Evolutionary conservation across 148 eudicot species (phyloP).

Genomic region (Silene latifolia): DNA sequence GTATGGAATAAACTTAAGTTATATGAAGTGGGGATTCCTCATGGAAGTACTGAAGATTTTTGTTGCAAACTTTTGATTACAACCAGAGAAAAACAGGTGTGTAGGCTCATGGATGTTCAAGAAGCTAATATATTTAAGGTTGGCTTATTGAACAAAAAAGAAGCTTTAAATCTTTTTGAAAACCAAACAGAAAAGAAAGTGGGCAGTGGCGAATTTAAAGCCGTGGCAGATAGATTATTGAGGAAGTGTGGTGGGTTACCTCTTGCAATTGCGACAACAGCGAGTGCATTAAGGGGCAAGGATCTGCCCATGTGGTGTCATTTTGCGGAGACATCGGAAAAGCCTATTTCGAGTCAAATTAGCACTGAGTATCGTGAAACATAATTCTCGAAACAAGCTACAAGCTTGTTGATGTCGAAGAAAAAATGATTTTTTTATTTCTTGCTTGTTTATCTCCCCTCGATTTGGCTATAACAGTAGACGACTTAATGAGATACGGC

Average conservation of each 20-base stretch:
- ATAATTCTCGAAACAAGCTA: background rate
- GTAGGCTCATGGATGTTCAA: background rate
- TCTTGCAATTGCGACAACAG: background rate
- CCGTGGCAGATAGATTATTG: background rate
- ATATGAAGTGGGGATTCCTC: slow-evolving; percentile 14
- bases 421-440: background rate
- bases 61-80: background rate
- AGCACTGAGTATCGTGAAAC: background rate
- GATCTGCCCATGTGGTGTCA: slow-evolving; percentile 7
- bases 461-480: background rate
- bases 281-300: background rate
- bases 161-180: background rate
- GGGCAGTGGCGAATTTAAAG: background rate
- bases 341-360: slow-evolving; percentile 4
- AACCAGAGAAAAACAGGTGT: background rate
- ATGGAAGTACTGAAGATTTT: background rate
- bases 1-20: background rate
- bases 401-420: background rate
- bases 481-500: slow-evolving; percentile 6
- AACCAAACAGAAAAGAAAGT: background rate
- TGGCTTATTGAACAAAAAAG: background rate
- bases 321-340: background rate
- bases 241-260: background rate
- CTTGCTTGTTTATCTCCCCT: background rate
- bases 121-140: background rate